Evolutionary conservation across 2,329 filamentous ascomycete species (phyloP).

Genomic region (Fusarium liriodendri): DNA sequence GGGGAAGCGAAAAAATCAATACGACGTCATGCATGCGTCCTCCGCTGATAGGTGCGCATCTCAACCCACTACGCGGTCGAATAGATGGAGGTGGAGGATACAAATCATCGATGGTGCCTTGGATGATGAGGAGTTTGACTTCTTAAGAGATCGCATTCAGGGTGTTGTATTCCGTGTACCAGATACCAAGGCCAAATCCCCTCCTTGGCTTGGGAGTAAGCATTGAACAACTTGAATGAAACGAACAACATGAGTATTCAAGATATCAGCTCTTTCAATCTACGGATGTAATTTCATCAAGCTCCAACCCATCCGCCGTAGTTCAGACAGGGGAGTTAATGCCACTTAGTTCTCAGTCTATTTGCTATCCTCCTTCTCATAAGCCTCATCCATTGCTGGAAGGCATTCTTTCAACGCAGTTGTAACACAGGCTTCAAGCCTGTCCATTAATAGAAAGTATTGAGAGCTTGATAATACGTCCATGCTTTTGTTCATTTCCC

Average conservation of each 20-base stretch:
- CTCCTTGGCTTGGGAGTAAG: rapidly evolving
- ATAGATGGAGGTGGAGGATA: neutral
- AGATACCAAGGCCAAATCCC: neutral
- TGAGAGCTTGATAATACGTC: too few relatives aligned
- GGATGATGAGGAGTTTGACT: neutral
- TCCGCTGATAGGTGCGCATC: neutral
- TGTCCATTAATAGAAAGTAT: too few relatives aligned
- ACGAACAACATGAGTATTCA: neutral
- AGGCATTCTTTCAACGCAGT: neutral
- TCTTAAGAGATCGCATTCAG: neutral
- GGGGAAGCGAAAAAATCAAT: neutral
- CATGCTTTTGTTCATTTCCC: too few relatives aligned
- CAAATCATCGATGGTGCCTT: neutral
- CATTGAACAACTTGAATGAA: neutral
- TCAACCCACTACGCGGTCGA: neutral
- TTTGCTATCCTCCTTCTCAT: neutral
- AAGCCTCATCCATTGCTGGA: neutral
- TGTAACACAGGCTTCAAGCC: too few relatives aligned
- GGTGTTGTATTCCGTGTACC: neutral
- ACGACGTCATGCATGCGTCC: neutral
- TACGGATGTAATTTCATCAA: neutral
- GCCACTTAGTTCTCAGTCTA: neutral
- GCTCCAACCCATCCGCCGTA: neutral
- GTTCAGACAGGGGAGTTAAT: neutral
- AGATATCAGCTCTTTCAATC: neutral